Evolutionary conservation across 805 yeast species (phyloP), one percentile per base, ranked within the genome.

Genomic region (Hemisphaericaspora nanyangensis): DNA sequence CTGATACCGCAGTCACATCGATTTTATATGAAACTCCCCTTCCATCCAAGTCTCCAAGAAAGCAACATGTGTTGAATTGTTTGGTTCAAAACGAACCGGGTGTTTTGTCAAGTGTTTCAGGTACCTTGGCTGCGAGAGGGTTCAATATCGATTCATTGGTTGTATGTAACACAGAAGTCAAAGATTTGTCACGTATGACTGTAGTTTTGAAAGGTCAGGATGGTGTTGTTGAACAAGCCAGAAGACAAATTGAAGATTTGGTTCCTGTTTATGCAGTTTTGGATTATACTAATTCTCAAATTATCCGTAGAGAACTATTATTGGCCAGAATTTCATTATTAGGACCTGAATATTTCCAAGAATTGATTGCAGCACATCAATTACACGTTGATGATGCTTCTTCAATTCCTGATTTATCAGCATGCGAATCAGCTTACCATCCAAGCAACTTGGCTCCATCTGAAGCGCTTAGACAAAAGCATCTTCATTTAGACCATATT

Each of bases 31-130:
- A 93, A 61, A 87, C 96, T 3, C 77, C 99, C 77, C 58, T 68
- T 17, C 78, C 82, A 28, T 69, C 79, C 2, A 66, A 53, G 35
- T 74, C 77, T 4, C 86, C 89, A 30, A 72, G 76, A 51, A 82
- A 84, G 50, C 85, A 85, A 55, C 99, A 93, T 54, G 95, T 93
- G 32, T 74, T 93, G 60, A 93, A 91, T 75, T 93, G 99, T 70
- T 75, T 93, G 58, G 99, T 93, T 13, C 98, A 93, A 68, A 91
- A 93, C 64, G 99, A 93, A 68, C 98, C 99, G 6, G 99, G 99
- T 74, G 99, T 93, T 33, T 72, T 93, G 54, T 83, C 95, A 26
- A 79, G 91, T 39, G 86, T 93, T 31, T 85, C 97, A 6, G 96
- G 97, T 39, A 89, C 95, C 38, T 75, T 93, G 50, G 99, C 99